Percentiles rank a stretch among this genome's conserved stretches.
These are phyloP conservation scores for Pleoardoris graminearum DNA, from an alignment of 2,329 filamentous ascomycete genomes.

Conservation along the genomic window DNA sequence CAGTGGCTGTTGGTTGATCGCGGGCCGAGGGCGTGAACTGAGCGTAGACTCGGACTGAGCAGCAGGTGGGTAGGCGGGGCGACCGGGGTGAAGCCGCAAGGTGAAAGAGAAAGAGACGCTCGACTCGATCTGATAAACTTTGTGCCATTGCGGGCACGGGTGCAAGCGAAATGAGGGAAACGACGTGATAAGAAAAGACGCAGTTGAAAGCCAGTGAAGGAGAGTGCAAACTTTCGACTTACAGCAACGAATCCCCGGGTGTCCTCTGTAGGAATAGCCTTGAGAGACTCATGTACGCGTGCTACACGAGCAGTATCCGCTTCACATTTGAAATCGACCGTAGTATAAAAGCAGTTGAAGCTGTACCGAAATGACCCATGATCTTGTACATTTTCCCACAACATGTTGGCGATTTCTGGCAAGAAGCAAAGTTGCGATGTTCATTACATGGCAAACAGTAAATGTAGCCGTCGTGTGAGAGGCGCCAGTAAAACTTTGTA, in stretches of 20 bases:
- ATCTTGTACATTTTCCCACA: background rate
- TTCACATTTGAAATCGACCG: background rate
- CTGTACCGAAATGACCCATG: background rate
- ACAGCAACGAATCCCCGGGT: constrained; percentile 3
- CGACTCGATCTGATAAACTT: background rate
- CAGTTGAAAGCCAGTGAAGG: constrained; percentile 1
- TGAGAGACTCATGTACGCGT: background rate
- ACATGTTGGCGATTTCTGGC: background rate
- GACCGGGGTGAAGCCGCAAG: background rate
- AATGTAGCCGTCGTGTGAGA: background rate
- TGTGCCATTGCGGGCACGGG: background rate
- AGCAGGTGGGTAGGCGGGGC: too few relatives aligned
- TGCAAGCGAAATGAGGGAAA: background rate
- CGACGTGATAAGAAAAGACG: background rate
- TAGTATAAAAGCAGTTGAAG: background rate
- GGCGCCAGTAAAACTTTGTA: background rate
- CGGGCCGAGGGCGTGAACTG: too few relatives aligned
- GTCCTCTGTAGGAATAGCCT: background rate
- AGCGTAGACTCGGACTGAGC: too few relatives aligned
- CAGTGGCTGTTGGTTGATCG: too few relatives aligned
- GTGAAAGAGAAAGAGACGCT: background rate
- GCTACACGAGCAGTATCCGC: background rate
- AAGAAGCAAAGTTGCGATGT: background rate
- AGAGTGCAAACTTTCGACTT: background rate
- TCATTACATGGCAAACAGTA: background rate